Evolutionary conservation across 805 yeast species (phyloP), one percentile per base, ranked within the genome.

Genomic region (Ogataea naganishii): DNA sequence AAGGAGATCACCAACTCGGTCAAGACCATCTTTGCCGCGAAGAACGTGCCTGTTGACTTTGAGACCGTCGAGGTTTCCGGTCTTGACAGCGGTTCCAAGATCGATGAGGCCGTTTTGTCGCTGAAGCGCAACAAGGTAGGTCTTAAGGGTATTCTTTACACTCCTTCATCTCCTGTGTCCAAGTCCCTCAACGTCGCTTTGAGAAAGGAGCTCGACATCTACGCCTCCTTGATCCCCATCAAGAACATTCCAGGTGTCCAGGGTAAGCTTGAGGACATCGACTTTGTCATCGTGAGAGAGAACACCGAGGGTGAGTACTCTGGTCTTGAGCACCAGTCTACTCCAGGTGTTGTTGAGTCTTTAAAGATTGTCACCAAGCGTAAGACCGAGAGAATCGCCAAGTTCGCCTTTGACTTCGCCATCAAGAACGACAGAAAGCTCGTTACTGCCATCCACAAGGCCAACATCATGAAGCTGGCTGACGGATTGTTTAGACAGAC

Each of bases 251-350:
- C 94, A 38, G 97, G 97, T 60, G 95, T 88, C 41, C 72, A 84
- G 60, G 79, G 95, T 37, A 84, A 88, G 61, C 73, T 86, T 55
- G 72, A 80, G 39, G 86, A 82, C 45, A 83, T 89, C 43, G 96
- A 88, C 65, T 73, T 89, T 54, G 96, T 88, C 23, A 71, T 92
- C 43, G 94, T 92, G 56, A 85, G 98, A 72, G 98, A 92, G 66
- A 92, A 92, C 72, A 89, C 96, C 46, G 97, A 89, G 68, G 96
- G 95, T 66, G 97, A 89, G 66, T 89, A 85, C 70, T 89, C 97
- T 30, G 97, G 97, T 51, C 72, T 92, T 51, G 98, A 89, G 72
- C 97, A 92, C 66, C 92, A 81, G 62, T 83, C 95, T 27, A 92
- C 84, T 49, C 94, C 95, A 43, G 97, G 96, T 63, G 96, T 89